phyloP scores from a whole-genome alignment of 345 rosid species.

The Moringa oleifera region DNA sequence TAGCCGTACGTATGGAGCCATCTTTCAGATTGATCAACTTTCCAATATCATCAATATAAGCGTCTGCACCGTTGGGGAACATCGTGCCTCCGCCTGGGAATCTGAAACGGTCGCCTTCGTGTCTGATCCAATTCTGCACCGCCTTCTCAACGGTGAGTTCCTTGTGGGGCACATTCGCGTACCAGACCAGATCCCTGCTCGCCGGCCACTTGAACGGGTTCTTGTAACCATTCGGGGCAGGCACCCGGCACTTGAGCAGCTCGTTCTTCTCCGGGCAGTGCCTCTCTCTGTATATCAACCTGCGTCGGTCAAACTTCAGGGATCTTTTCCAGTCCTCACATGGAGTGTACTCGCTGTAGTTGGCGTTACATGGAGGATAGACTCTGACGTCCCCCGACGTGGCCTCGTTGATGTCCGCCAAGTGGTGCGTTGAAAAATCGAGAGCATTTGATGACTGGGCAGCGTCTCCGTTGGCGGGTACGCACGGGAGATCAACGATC shows the following conservation, averaged over 20 bases:
- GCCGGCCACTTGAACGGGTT: conserved; percentile 83
- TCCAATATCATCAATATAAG: conserved; percentile 52
- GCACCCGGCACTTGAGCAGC: conserved; percentile 53
- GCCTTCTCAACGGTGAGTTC: conserved; percentile 66
- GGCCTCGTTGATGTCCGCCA: conserved; percentile 1
- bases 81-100: conserved; percentile 79
- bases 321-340: conserved; percentile 40
- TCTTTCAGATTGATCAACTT: conserved; percentile 44
- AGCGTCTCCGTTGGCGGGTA: background rate
- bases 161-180: conserved; percentile 66
- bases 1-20: conserved; percentile 58
- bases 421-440: conserved; percentile 34
- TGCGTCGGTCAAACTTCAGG: conserved; percentile 21
- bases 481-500: conserved; percentile 2
- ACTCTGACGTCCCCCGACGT: background rate
- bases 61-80: conserved; percentile 64
- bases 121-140: conserved; percentile 58
- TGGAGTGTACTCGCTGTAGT: conserved; percentile 40
- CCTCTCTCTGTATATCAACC: conserved; percentile 51
- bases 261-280: conserved; percentile 58
- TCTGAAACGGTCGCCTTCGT: conserved; percentile 42
- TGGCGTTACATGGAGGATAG: conserved; percentile 25
- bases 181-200: conserved; percentile 63
- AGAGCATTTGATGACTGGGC: conserved; percentile 1
- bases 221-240: conserved; percentile 76